phyloP scores from a whole-genome alignment of 352 stramenopile genomes.

The Pythium myriotylum region DNA sequence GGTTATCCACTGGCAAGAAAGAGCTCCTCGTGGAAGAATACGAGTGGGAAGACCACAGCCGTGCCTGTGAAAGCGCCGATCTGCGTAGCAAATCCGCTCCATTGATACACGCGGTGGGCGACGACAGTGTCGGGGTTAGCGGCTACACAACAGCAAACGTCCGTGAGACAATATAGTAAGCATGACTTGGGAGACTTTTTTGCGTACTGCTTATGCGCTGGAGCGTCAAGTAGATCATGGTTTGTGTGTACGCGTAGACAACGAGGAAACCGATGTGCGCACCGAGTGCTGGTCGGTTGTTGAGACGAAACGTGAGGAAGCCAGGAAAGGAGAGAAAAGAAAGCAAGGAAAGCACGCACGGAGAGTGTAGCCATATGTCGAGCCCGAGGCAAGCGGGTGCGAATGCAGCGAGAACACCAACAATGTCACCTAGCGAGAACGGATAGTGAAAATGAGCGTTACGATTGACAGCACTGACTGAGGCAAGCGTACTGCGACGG shows the following conservation, averaged over 20 bases:
- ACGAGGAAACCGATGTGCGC: constrained; percentile 59
- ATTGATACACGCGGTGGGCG: constrained; percentile 64
- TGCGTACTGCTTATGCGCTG: constrained; percentile 50
- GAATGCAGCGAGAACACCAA: constrained; percentile 46
- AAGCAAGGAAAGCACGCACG: constrained; percentile 33
- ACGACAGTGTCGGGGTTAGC: constrained; percentile 15
- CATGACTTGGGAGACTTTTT: no score
- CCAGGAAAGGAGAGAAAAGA: no score
- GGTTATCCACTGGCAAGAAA: constrained; percentile 26
- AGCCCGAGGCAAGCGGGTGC: constrained; percentile 41
- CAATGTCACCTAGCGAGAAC: constrained; percentile 37
- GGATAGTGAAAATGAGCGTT: background rate
- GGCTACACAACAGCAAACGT: background rate
- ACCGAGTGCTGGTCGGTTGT: constrained; percentile 33
- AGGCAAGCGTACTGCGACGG: constrained; percentile 43
- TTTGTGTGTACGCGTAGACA: constrained; percentile 70
- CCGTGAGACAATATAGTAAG: constrained; percentile 2
- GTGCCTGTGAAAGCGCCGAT: constrained; percentile 65
- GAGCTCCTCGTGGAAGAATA: constrained; percentile 58
- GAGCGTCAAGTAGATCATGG: constrained; percentile 72
- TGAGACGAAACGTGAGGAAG: background rate
- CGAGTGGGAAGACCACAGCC: constrained; percentile 63
- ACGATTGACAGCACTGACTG: background rate
- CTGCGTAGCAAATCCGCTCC: constrained; percentile 67
- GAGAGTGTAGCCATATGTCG: constrained; percentile 47